phyloP scores from a whole-genome alignment of 192 early-diverging fungal species.

The Entophlyctis luteolus region DNA sequence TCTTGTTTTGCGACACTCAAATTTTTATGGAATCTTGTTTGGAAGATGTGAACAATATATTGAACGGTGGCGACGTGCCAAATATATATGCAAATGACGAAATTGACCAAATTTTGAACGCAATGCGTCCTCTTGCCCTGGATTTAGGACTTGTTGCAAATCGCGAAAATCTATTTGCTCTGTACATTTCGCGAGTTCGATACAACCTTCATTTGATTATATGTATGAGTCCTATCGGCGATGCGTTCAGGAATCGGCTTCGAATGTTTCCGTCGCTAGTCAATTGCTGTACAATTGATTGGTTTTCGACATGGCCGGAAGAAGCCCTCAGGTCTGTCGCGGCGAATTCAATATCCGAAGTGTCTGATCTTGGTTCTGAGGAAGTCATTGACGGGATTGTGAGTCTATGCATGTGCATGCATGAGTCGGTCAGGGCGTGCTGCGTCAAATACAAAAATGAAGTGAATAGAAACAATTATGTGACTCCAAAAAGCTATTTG shows the following conservation, averaged over 20 bases:
- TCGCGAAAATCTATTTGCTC: constrained; percentile 54
- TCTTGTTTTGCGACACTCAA: constrained; percentile 61
- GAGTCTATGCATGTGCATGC: constrained; percentile 56
- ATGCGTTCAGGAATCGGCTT: constrained; percentile 58
- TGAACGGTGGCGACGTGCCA: constrained; percentile 64
- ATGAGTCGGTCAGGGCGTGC: constrained; percentile 51
- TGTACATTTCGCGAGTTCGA: constrained; percentile 49
- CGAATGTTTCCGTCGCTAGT: constrained; percentile 62
- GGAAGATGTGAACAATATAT: constrained; percentile 63
- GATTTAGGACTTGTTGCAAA: constrained; percentile 48
- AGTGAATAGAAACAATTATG: constrained; percentile 59
- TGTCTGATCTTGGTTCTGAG: constrained; percentile 54
- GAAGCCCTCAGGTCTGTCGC: constrained; percentile 56
- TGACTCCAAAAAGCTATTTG: constrained; percentile 61
- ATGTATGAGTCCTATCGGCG: constrained; percentile 65
- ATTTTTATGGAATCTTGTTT: constrained; percentile 54
- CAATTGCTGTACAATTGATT: constrained; percentile 66
- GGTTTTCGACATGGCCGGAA: constrained; percentile 66
- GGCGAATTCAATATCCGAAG: constrained; percentile 53
- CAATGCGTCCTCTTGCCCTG: constrained; percentile 52
- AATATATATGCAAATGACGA: constrained; percentile 61
- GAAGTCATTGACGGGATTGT: constrained; percentile 59
- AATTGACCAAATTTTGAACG: constrained; percentile 51
- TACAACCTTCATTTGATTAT: constrained; percentile 56
- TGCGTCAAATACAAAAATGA: constrained; percentile 55